A percentile compares a stretch with the other conserved stretches of the same genome.
Evolutionary conservation across 2,329 filamentous ascomycete species (phyloP).

Genomic region (Botrytis fragariae): DNA sequence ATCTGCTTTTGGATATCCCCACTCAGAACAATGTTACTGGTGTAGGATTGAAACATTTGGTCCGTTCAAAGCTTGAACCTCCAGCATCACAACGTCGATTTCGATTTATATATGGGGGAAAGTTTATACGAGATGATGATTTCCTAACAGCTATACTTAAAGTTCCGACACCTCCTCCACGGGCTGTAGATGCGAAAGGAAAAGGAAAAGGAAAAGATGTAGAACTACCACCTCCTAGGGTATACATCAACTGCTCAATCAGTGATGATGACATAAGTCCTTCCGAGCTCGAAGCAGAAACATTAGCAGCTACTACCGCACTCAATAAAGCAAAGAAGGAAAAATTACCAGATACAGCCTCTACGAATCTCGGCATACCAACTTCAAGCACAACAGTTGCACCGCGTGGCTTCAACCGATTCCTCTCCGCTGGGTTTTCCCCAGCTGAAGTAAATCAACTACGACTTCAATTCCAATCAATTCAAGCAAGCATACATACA

Average conservation of each 20-base stretch:
- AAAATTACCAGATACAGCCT: conserved; percentile 13
- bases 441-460: conserved; percentile 78
- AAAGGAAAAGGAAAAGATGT: conserved; percentile 64
- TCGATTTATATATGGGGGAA: conserved; percentile 86
- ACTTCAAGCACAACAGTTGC: conserved; percentile 45
- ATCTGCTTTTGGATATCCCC: conserved; percentile 75
- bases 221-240: conserved; percentile 48
- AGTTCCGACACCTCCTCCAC: conserved; percentile 52
- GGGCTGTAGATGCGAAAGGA: conserved; percentile 44
- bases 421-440: conserved; percentile 79
- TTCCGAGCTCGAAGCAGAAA: conserved; percentile 68
- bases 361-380: conserved; percentile 21
- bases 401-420: conserved; percentile 82
- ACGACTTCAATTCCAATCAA: conserved; percentile 82
- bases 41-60: conserved; percentile 75
- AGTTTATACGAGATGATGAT: conserved; percentile 72
- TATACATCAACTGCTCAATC: conserved; percentile 94
- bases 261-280: conserved; percentile 70
- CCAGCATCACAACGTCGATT: conserved; percentile 66
- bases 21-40: conserved; percentile 68
- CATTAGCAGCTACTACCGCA: conserved; percentile 38
- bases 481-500: conserved; percentile 78
- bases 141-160: conserved; percentile 68
- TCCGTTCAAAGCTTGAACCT: conserved; percentile 67
- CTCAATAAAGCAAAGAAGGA: conserved; percentile 26